Evolutionary conservation across 192 early-diverging fungal genomes (phyloP).

Genomic region (Linnemannia elongata): DNA sequence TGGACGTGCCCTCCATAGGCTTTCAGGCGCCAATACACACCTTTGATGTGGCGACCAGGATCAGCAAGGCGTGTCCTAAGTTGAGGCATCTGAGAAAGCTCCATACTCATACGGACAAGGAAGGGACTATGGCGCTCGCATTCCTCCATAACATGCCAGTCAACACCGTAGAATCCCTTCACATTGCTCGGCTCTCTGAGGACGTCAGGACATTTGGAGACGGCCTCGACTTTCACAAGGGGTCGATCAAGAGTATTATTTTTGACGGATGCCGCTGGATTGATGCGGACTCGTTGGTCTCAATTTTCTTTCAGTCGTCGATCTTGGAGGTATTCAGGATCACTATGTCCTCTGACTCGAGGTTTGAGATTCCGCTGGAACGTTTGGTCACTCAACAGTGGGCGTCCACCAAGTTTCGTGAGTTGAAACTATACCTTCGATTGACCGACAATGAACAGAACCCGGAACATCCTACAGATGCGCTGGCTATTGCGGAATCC

Average conservation of each 20-base stretch:
- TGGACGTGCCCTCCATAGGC: neutral
- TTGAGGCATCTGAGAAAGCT: neutral
- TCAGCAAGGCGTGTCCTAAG: neutral
- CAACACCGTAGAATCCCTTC: neutral
- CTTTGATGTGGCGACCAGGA: neutral
- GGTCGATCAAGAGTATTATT: neutral
- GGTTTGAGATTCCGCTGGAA: neutral
- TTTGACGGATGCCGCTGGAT: neutral
- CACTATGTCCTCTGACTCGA: neutral
- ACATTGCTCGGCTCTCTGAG: neutral
- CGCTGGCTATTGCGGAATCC: neutral
- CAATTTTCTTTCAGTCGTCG: neutral
- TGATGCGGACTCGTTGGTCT: neutral
- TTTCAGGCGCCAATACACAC: neutral
- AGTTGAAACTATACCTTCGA: neutral
- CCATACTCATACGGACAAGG: neutral
- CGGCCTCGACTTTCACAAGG: neutral
- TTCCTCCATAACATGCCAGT: neutral
- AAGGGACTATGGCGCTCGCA: neutral
- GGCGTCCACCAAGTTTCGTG: neutral
- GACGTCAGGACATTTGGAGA: neutral
- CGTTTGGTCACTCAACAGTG: neutral
- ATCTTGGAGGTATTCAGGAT: neutral
- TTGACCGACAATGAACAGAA: neutral
- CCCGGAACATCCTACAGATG: neutral